phyloP scores from a whole-genome alignment of 371 early-diverging fungal genomes.

The Mucor piriformis region DNA sequence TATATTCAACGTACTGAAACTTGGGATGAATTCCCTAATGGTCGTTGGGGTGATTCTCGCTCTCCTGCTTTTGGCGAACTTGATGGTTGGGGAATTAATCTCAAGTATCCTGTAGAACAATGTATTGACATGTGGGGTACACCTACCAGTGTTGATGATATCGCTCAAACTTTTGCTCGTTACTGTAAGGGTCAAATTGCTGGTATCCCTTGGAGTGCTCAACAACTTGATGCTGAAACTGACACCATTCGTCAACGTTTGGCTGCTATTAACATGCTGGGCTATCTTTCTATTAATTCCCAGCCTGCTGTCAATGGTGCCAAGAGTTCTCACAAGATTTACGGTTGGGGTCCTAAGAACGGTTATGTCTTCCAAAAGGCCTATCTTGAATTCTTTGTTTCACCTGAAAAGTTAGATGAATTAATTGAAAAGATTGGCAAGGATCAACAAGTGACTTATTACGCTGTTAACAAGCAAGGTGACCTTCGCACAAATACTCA shows the following conservation, averaged over 20 bases:
- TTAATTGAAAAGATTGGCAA: slow-evolving; percentile 70
- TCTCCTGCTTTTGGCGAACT: slow-evolving; percentile 94
- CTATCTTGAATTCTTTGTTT: slow-evolving; percentile 95
- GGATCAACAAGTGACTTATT: slow-evolving; percentile 81
- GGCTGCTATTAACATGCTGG: slow-evolving; percentile 73
- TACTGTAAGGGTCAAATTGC: slow-evolving; percentile 81
- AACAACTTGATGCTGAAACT: slow-evolving; percentile 83
- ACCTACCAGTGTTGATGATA: slow-evolving; percentile 70
- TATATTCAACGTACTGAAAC: slow-evolving; percentile 92
- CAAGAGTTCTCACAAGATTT: slow-evolving; percentile 73
- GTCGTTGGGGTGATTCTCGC: slow-evolving; percentile 96
- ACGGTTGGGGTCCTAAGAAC: slow-evolving; percentile 97
- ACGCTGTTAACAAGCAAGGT: slow-evolving; percentile 89
- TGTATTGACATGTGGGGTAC: slow-evolving; percentile 79
- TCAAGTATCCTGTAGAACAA: slow-evolving; percentile 69
- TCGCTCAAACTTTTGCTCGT: slow-evolving; percentile 75
- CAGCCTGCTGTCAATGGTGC: slow-evolving; percentile 96
- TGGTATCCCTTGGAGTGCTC: slow-evolving; percentile 93
- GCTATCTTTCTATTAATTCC: slow-evolving; percentile 94
- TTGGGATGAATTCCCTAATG: slow-evolving; percentile 99
- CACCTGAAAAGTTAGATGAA: slow-evolving; percentile 70
- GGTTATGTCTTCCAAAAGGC: slow-evolving; percentile 98
- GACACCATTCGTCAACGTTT: slow-evolving; percentile 72
- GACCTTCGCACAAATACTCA: slow-evolving; percentile 86
- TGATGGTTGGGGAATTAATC: slow-evolving; percentile 84